Evolutionary conservation across 257 asterid species (phyloP), one percentile per base, ranked within the genome.

Genomic region (Solanum chiquidenum): DNA sequence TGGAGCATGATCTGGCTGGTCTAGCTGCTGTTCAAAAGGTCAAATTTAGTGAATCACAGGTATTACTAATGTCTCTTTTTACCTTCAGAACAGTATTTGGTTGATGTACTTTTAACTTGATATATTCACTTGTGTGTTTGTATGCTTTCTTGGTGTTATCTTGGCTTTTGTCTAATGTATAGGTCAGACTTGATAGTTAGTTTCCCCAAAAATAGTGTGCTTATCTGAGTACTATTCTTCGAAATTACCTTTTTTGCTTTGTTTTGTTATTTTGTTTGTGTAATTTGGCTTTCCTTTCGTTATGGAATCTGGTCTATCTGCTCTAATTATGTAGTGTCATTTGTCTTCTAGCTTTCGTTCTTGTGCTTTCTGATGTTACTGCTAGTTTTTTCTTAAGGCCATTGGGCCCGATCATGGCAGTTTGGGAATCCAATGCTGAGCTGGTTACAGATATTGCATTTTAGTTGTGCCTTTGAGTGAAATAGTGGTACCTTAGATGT

Each of bases 1-100:
- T 96, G 99, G 99, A 96, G 87, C 98, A 96, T 90, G 99, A 96
- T 93, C 98, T 96, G 84, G 93, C 98, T 42, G 98, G 99, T 86
- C 98, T 96, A 72, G 92, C 98, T 84, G 95, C 98, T 31, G 83
- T 90, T 73, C 98, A 91, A 85, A 90, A 89, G 42, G 86, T 88
- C 93, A 94, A 92, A 89, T 95, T 95, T 92, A 90, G 97, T 2
- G 95, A 93, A 87, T 89, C 98, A 20, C 98, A 95, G 99, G 99
- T 96, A 62, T 80, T 29, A 80, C 69, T 49, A 9, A 29, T 52
- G 2, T 27, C 18, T 14, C 66, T 44, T 79, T 79, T 80, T 62
- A 80, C 85, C 85, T 27, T 4, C 27, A 80, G 38, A 27, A 14
- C 7, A 44, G 2, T 66, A 7, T 38, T 44, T 25, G 18, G 6